These are phyloP conservation scores for Panicum virgatum DNA, from an alignment of 202 grass and related monocot species.

Conservation along the genomic window DNA sequence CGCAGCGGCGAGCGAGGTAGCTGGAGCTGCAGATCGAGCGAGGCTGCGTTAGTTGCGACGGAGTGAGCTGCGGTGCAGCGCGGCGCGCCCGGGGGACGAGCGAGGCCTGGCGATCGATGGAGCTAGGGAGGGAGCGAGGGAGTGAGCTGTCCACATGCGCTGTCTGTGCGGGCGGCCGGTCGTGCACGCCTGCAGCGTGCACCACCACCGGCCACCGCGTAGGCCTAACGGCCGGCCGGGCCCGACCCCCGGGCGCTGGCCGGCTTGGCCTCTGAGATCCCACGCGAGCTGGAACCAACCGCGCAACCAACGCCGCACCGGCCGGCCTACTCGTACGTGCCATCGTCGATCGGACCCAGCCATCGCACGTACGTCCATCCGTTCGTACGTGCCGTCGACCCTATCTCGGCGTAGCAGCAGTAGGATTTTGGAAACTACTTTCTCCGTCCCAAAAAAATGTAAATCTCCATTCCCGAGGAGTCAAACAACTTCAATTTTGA, in stretches of 20 bases:
- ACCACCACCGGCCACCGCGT: not conserved
- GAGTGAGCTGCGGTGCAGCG: too few species aligned
- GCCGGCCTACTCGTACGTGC: not conserved
- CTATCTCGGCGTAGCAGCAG: too few species aligned
- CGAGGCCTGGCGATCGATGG: too few species aligned
- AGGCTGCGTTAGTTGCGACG: too few species aligned
- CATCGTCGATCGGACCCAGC: not conserved
- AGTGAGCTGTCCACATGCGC: conserved; percentile 49
- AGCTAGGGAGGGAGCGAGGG: not conserved
- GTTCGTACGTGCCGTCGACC: too few species aligned
- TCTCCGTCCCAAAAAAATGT: too few species aligned
- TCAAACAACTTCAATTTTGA: too few species aligned
- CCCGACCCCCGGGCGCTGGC: too few species aligned
- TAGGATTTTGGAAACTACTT: too few species aligned
- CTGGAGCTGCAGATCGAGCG: not conserved
- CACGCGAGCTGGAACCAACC: not conserved
- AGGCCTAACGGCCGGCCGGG: conserved; percentile 34
- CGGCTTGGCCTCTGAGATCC: too few species aligned
- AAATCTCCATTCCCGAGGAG: too few species aligned
- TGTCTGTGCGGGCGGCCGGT: not conserved
- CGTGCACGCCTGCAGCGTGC: conserved; percentile 48
- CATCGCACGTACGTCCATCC: not conserved
- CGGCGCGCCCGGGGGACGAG: not conserved
- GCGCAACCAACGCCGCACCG: not conserved
- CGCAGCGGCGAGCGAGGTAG: not conserved